Conservation (phyloP, 192 early-diverging fungal genomes). For the Backusella luteola region DNA sequence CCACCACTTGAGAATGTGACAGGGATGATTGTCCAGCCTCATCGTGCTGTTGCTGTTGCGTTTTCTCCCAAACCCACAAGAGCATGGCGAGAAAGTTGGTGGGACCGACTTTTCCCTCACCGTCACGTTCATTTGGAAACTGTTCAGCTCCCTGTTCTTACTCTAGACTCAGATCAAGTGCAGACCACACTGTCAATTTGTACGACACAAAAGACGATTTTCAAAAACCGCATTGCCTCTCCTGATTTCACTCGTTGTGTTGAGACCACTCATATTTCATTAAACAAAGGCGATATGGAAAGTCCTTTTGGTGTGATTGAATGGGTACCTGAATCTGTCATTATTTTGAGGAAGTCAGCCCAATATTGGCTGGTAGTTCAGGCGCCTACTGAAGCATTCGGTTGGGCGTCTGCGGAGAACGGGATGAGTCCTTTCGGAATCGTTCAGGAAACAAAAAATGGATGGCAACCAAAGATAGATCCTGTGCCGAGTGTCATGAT, state of each 20-base stretch:
- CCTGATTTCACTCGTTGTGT: slow-evolving; percentile 12
- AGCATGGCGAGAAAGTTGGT: slow-evolving; percentile 8
- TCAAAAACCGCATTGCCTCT: not conserved
- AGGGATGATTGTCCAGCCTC: not conserved
- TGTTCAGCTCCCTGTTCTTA: slow-evolving; percentile 10
- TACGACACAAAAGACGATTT: not conserved
- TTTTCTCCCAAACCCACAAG: slow-evolving; percentile 10
- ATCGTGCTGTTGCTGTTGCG: slow-evolving; percentile 1
- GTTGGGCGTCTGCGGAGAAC: slow-evolving; percentile 1
- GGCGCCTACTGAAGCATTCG: not conserved
- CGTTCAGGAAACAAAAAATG: not conserved
- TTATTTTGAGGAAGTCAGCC: slow-evolving; percentile 4
- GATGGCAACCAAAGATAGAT: slow-evolving; percentile 1
- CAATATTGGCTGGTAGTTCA: slow-evolving; percentile 17
- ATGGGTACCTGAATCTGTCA: slow-evolving; percentile 5
- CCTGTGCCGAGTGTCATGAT: slow-evolving; percentile 10
- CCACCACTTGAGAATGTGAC: slow-evolving; percentile 16
- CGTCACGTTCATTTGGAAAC: slow-evolving; percentile 12
- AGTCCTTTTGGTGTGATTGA: not conserved
- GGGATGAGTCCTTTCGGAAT: not conserved
- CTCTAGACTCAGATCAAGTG: slow-evolving; percentile 1
- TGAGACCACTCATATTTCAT: not conserved
- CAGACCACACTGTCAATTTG: slow-evolving; percentile 13
- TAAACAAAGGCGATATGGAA: not conserved
- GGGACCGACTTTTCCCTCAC: slow-evolving; percentile 13